Conservation (phyloP, 306 rosid genomes). For the Benincasa hispida region DNA sequence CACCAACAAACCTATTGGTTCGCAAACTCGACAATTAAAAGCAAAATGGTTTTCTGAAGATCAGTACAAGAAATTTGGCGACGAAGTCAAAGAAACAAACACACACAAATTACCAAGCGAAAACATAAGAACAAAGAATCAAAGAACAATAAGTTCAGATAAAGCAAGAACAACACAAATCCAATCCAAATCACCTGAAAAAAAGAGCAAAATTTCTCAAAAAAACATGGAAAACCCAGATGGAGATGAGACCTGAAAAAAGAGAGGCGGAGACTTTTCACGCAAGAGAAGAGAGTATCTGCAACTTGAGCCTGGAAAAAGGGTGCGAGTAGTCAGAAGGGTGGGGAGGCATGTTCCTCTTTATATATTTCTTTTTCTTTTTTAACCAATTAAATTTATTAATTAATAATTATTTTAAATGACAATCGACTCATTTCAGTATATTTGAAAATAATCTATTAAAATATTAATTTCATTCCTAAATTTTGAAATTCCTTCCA, state of each 20-base stretch:
- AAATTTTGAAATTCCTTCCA: too few relatives aligned
- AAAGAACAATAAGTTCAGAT: neutral
- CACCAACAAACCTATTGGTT: neutral
- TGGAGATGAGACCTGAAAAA: neutral
- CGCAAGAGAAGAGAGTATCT: conserved; percentile 8
- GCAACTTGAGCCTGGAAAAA: conserved; percentile 10
- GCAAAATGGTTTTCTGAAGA: neutral
- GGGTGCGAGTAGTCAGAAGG: neutral
- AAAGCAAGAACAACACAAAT: neutral
- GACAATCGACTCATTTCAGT: too few relatives aligned
- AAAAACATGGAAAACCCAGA: neutral
- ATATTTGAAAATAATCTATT: too few relatives aligned
- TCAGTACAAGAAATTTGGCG: neutral
- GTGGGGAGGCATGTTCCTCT: neutral
- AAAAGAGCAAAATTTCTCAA: neutral
- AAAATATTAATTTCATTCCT: too few relatives aligned
- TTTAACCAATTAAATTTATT: neutral
- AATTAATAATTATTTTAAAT: too few relatives aligned
- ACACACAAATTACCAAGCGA: neutral
- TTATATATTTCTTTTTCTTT: neutral
- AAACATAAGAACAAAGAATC: neutral
- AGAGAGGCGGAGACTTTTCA: conserved; percentile 9
- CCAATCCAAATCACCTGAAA: neutral
- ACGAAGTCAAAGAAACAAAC: neutral
- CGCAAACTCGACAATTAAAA: neutral